Conservation (phyloP, 306 rosid genomes). For the Mimosa bimucronata region DNA sequence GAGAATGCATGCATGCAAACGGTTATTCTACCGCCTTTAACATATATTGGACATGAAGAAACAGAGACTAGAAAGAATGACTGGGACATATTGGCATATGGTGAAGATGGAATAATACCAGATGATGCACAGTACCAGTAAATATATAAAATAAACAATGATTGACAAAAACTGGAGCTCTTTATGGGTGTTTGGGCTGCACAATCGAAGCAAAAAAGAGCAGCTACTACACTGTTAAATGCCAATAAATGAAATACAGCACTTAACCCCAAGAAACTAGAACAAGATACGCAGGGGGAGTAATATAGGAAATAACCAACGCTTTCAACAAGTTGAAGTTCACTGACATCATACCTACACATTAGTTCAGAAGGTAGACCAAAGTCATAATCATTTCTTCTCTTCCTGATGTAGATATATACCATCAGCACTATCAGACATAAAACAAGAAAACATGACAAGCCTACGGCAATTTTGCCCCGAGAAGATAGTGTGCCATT, state of each 20-base stretch:
- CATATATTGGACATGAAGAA: background rate
- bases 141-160: background rate
- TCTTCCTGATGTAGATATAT: constrained; percentile 72
- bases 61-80: background rate
- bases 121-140: background rate
- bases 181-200: background rate
- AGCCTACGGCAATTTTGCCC: constrained; percentile 77
- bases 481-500: constrained; percentile 67
- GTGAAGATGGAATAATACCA: constrained; percentile 20
- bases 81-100: background rate
- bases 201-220: constrained; percentile 9
- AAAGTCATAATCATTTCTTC: constrained; percentile 83
- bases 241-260: background rate
- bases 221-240: constrained; percentile 25
- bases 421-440: constrained; percentile 59
- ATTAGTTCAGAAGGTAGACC: constrained; percentile 82
- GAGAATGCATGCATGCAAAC: background rate
- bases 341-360: constrained; percentile 62
- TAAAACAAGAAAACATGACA: constrained; percentile 61
- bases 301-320: background rate
- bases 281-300: background rate
- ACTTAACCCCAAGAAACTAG: background rate
- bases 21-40: constrained; percentile 19
- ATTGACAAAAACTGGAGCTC: background rate
- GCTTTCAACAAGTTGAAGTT: background rate